Evolutionary conservation across 108 stramenopile genomes (phyloP).

Genomic region (Cyclotella atomus): DNA sequence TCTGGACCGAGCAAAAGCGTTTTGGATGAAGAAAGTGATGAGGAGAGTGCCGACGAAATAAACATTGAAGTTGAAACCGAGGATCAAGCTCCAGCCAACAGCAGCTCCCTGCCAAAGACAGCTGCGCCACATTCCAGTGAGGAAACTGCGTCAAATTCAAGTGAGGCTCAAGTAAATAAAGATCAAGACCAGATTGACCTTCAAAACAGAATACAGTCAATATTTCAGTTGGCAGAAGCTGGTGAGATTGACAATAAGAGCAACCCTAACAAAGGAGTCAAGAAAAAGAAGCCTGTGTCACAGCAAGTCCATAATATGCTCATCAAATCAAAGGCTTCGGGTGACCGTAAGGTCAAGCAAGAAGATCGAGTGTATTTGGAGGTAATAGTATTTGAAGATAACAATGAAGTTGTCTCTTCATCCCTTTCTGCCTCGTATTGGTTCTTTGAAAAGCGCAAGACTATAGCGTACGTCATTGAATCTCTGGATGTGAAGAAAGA

Average conservation of each 20-base stretch:
- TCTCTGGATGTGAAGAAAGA: constrained; percentile 18
- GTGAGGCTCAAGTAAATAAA: not conserved
- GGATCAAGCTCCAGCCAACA: not conserved
- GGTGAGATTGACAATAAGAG: not conserved
- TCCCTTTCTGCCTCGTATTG: constrained; percentile 20
- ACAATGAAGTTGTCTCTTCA: not conserved
- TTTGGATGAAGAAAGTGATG: constrained; percentile 43
- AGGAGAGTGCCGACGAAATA: not conserved
- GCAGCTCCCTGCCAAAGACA: not conserved
- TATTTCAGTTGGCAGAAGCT: constrained; percentile 16
- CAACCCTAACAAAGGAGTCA: constrained; percentile 1
- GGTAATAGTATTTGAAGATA: constrained; percentile 45
- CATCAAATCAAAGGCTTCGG: constrained; percentile 74
- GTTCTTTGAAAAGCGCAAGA: constrained; percentile 20
- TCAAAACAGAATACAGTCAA: constrained; percentile 16
- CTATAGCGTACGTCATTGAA: not conserved
- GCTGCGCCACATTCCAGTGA: too few relatives aligned
- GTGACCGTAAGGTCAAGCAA: constrained; percentile 54
- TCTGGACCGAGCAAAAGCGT: constrained; percentile 38
- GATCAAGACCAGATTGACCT: not conserved
- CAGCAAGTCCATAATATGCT: constrained; percentile 77
- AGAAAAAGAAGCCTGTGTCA: constrained; percentile 66
- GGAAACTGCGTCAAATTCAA: not conserved
- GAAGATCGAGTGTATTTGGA: constrained; percentile 79
- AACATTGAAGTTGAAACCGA: constrained; percentile 1